Conservation (phyloP, 306 rosid species). For the Erythrophleum fordii region DNA sequence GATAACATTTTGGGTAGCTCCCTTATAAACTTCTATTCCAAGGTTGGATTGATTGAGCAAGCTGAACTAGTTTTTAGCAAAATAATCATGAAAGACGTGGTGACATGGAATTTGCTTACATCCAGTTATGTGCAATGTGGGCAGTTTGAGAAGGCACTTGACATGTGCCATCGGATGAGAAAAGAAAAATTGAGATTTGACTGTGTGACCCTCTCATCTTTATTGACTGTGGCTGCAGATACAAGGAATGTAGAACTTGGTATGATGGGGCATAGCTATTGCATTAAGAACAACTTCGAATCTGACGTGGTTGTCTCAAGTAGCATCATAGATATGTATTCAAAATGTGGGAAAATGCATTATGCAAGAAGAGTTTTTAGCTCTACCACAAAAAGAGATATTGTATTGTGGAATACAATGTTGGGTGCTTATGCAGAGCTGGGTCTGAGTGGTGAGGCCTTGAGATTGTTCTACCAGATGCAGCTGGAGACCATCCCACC, state of each 20-base stretch:
- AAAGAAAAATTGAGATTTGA: slow-evolving; percentile 69
- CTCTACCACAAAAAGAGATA: slow-evolving; percentile 50
- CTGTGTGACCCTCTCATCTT: slow-evolving; percentile 67
- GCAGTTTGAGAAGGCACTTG: slow-evolving; percentile 59
- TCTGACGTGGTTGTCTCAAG: slow-evolving; percentile 65
- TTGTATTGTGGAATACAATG: slow-evolving; percentile 81
- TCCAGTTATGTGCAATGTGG: slow-evolving; percentile 69
- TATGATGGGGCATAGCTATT: slow-evolving; percentile 68
- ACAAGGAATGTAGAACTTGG: slow-evolving; percentile 58
- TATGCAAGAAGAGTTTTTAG: slow-evolving; percentile 64
- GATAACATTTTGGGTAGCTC: slow-evolving; percentile 73
- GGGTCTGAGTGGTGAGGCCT: slow-evolving; percentile 75
- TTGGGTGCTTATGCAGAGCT: slow-evolving; percentile 75
- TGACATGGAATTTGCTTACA: slow-evolving; percentile 80
- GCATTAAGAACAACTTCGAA: slow-evolving; percentile 67
- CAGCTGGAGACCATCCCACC: slow-evolving; percentile 73
- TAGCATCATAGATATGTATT: slow-evolving; percentile 71
- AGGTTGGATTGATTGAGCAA: slow-evolving; percentile 76
- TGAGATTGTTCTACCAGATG: slow-evolving; percentile 79
- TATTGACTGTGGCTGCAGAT: slow-evolving; percentile 68
- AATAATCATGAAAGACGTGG: slow-evolving; percentile 65
- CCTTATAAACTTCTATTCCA: slow-evolving; percentile 73
- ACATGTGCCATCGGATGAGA: slow-evolving; percentile 59
- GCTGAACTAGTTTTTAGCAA: slow-evolving; percentile 60
- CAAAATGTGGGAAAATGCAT: slow-evolving; percentile 65